These are phyloP conservation scores for Lipomyces starkeyi DNA, from an alignment of 805 yeast species.

Conservation along the genomic window DNA sequence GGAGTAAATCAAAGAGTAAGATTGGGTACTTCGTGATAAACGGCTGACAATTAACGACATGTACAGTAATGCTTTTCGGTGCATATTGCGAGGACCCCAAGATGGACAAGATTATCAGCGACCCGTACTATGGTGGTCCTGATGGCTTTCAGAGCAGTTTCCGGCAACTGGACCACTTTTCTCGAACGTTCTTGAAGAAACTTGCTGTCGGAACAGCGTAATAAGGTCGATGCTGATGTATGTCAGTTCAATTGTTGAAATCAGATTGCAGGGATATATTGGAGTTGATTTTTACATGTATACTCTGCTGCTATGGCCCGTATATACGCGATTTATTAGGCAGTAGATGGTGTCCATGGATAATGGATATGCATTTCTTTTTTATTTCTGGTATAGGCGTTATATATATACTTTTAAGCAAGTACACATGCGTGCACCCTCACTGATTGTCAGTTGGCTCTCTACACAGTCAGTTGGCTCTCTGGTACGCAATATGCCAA, in stretches of 20 bases:
- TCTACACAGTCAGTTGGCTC: background rate
- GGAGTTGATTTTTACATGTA: background rate
- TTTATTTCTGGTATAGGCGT: background rate
- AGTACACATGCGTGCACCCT: background rate
- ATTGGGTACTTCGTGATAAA: constrained; percentile 38
- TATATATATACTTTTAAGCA: background rate
- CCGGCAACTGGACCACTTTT: constrained; percentile 74
- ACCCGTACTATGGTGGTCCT: constrained; percentile 91
- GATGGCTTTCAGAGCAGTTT: constrained; percentile 83
- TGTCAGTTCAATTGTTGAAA: background rate
- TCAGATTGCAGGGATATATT: background rate
- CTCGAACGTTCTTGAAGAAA: constrained; percentile 65
- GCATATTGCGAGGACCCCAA: constrained; percentile 67
- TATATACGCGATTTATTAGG: background rate
- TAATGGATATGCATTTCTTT: background rate
- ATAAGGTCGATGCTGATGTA: background rate
- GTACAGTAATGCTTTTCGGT: constrained; percentile 72
- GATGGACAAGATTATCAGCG: constrained; percentile 69
- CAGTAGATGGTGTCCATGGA: background rate
- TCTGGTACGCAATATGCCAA: background rate
- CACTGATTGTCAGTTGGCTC: background rate
- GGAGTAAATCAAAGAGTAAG: constrained; percentile 41
- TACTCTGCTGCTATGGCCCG: background rate
- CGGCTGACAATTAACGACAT: constrained; percentile 56
- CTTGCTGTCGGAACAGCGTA: constrained; percentile 14